A percentile compares a stretch with the other conserved stretches of the same genome.
Conservation (phyloP, 1,139 yeast genomes). For the Blastobotrys capitulatus region DNA sequence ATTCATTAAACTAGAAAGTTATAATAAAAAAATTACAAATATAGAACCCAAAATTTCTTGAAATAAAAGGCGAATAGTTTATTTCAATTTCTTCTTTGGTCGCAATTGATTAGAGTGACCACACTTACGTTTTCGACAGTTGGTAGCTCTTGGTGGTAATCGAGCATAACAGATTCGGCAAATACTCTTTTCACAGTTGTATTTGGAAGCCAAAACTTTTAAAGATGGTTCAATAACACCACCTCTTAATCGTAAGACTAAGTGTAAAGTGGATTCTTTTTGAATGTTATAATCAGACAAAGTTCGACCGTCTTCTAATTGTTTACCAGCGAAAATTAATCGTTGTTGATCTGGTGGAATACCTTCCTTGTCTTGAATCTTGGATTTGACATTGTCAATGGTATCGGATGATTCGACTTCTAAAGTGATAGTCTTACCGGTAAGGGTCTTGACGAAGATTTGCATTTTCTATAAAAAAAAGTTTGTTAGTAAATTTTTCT, state of each 20-base stretch:
- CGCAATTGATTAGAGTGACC: slow-evolving; percentile 99
- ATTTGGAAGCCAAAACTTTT: slow-evolving; percentile 98
- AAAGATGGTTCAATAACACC: slow-evolving; percentile 99
- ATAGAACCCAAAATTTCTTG: neutral
- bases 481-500: neutral
- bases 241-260: slow-evolving; percentile 88
- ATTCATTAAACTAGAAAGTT: neutral
- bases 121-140: slow-evolving; percentile 99
- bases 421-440: slow-evolving; percentile 79
- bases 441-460: slow-evolving; percentile 65
- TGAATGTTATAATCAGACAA: slow-evolving; percentile 92
- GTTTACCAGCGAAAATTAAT: slow-evolving; percentile 89
- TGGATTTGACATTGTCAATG: slow-evolving; percentile 88
- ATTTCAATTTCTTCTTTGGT: slow-evolving; percentile 99
- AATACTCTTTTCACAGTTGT: slow-evolving; percentile 98
- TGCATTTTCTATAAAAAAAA: slow-evolving; percentile 16
- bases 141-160: slow-evolving; percentile 99
- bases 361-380: slow-evolving; percentile 93
- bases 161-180: slow-evolving; percentile 99
- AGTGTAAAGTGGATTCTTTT: slow-evolving; percentile 85
- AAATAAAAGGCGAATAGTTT: slow-evolving; percentile 39
- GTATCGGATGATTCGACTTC: slow-evolving; percentile 95
- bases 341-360: slow-evolving; percentile 95
- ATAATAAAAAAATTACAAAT: neutral
- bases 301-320: slow-evolving; percentile 90